Evolutionary conservation across 2,329 filamentous ascomycete genomes (phyloP), one percentile per base, ranked within the genome.

Genomic region (Juglanconis juglandina): DNA sequence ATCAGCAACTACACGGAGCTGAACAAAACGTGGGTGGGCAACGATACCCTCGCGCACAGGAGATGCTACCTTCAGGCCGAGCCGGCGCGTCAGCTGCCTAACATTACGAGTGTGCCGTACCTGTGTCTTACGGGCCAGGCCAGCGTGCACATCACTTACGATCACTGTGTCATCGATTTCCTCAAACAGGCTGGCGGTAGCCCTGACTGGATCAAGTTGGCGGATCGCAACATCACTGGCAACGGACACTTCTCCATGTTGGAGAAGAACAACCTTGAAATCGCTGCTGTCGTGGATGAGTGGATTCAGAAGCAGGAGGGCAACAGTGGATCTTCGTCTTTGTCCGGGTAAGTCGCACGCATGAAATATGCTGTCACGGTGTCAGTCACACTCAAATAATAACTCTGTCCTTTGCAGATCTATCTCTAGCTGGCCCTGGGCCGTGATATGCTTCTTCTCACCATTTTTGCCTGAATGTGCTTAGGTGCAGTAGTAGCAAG

Each of bases 151-250:
- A 73, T 75, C 13, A 72, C 74, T 24, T 84, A 83, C 65, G 82
- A 85, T 61, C 76, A 81, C 65, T 83, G 80, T 64, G 82, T 78
- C 1, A 76, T 81, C n/a, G 67, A 71, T 42, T 84, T 77, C 64
- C 65, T 84, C 62, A 64, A 70, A 63, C 81, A 84, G 67, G 79
- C 74, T 11, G 79, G 80, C 2, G 76, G 76, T 3, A 67, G 69
- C 4, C 74, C 75, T 1, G 75, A 79, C 56, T 75, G 75, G 68
- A 68, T 81, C 63, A 73, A 78, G 62, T 69, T 83, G 54, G 73
- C 69, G 3, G 72, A 79, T 8, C 65, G 71, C 3, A 79, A 78
- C 2, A 76, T 82, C 33, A 73, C 75, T 54, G 80, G 81, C 5
- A 83, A 83, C 66, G 79, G 77, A 5, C 81, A 83, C 67, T 77